A percentile compares a stretch with the other conserved stretches of the same genome.
Evolutionary conservation across 352 stramenopile species (phyloP).

Genomic region (Proteromonas lacertae): DNA sequence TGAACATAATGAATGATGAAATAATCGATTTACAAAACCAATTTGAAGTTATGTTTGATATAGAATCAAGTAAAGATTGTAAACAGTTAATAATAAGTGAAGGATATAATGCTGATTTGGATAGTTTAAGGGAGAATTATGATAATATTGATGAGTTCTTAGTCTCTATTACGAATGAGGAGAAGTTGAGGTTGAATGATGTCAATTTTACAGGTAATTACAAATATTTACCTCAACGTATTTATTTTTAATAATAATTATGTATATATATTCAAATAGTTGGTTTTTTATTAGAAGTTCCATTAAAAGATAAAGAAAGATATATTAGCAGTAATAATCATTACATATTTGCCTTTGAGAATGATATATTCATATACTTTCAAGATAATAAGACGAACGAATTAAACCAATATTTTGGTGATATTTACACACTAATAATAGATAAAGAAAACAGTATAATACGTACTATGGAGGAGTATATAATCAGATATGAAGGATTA

Average conservation of each 20-base stretch:
- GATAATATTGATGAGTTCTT: background rate
- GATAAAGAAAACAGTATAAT: background rate
- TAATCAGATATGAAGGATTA: no score
- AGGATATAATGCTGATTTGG: background rate
- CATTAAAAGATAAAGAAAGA: no score
- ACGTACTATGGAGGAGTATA: background rate
- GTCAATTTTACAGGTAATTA: no score
- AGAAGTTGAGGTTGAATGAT: no score
- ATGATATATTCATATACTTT: background rate
- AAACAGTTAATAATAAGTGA: no score
- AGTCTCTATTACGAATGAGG: background rate
- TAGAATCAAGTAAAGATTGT: no score
- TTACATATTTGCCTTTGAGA: background rate
- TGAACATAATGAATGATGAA: background rate
- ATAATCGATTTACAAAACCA: background rate
- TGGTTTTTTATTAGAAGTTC: no score
- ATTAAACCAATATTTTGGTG: slow-evolving; percentile 1
- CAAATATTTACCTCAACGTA: no score
- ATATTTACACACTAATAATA: slow-evolving; percentile 2
- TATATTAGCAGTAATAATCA: no score
- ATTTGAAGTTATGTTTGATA: no score
- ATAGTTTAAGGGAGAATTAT: background rate
- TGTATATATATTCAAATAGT: no score
- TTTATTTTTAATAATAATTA: no score
- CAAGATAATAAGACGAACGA: background rate